Conservation (phyloP, 495 filamentous ascomycete genomes). For the Cryomyces antarcticus region DNA sequence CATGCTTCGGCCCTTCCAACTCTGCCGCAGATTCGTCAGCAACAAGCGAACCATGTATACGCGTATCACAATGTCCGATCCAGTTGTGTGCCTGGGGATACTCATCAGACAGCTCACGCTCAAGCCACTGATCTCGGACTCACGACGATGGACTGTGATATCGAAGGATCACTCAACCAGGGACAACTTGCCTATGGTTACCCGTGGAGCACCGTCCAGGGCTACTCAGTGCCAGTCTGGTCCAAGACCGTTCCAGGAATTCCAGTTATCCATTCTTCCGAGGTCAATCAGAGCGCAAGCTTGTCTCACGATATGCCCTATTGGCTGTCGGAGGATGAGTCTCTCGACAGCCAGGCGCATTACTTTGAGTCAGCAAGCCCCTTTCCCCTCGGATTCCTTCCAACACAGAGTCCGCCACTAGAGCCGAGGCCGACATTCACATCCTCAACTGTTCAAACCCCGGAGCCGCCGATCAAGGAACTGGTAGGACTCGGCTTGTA, state of each 20-base stretch:
- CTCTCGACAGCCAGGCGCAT: background rate
- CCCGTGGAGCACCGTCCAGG: background rate
- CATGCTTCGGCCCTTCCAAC: background rate
- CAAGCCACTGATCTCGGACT: background rate
- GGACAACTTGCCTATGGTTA: background rate
- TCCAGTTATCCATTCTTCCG: background rate
- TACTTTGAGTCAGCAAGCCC: background rate
- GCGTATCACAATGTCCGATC: background rate
- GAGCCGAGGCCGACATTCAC: too few relatives aligned
- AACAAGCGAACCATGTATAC: background rate
- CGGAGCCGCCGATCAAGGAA: conserved; percentile 24
- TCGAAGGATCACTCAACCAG: background rate
- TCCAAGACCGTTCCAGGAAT: too few relatives aligned
- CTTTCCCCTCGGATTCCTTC: too few relatives aligned
- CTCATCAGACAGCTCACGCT: background rate
- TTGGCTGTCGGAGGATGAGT: background rate
- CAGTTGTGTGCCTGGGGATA: background rate
- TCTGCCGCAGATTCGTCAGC: background rate
- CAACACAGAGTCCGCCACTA: too few relatives aligned
- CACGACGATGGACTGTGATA: background rate
- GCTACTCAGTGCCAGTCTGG: too few relatives aligned
- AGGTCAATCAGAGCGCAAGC: background rate
- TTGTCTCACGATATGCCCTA: background rate
- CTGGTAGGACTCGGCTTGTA: conserved; percentile 73
- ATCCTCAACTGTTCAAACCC: background rate